Evolutionary conservation across 1,139 yeast species (phyloP).

Genomic region (Yamadazyma diddensiae): DNA sequence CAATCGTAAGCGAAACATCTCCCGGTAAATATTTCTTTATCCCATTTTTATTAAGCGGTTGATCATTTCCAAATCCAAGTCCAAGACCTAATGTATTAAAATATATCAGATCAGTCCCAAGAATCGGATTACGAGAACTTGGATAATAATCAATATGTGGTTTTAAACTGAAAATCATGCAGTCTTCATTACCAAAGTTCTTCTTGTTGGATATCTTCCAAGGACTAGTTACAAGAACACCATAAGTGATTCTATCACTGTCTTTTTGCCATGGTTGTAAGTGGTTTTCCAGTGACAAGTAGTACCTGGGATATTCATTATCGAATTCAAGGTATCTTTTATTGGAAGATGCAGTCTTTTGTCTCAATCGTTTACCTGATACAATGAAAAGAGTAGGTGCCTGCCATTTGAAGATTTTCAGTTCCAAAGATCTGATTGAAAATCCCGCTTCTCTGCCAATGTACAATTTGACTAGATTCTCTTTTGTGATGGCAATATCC

Average conservation of each 20-base stretch:
- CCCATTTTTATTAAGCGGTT: constrained; percentile 52
- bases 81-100: constrained; percentile 75
- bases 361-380: constrained; percentile 55
- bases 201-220: constrained; percentile 76
- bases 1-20: constrained; percentile 75
- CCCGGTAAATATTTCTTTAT: constrained; percentile 49
- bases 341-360: constrained; percentile 39
- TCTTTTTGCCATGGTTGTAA: constrained; percentile 32
- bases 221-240: constrained; percentile 61
- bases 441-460: constrained; percentile 78
- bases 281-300: constrained; percentile 29
- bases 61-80: constrained; percentile 72
- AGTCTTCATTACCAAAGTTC: constrained; percentile 62
- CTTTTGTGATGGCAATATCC: constrained; percentile 23
- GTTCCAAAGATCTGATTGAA: constrained; percentile 82
- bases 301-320: constrained; percentile 50
- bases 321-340: constrained; percentile 52
- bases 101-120: constrained; percentile 44
- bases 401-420: constrained; percentile 84
- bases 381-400: constrained; percentile 78
- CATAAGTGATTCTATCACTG: constrained; percentile 52
- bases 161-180: constrained; percentile 57
- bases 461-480: constrained; percentile 60
- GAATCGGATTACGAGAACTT: constrained; percentile 28
- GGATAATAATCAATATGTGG: constrained; percentile 63